Evolutionary conservation across 2,329 filamentous ascomycete genomes (phyloP).

Genomic region (Colletotrichum plurivorum): DNA sequence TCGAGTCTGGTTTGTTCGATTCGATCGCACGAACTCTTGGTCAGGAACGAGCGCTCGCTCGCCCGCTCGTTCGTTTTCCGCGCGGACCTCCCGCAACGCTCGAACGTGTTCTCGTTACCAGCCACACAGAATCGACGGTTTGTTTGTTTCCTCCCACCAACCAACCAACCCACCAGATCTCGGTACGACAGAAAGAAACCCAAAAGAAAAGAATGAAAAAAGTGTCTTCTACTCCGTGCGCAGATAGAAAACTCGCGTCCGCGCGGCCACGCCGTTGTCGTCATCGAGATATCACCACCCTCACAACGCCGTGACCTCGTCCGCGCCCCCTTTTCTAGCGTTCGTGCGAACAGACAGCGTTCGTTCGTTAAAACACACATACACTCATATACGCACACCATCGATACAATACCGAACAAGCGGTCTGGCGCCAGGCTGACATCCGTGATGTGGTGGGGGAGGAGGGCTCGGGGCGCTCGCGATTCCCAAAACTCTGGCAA

Average conservation of each 20-base stretch:
- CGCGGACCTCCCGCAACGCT: background rate
- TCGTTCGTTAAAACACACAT: background rate
- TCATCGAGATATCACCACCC: background rate
- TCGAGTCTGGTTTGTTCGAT: too few species aligned
- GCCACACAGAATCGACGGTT: slow-evolving; percentile 3
- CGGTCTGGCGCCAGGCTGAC: too few species aligned
- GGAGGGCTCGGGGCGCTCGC: too few species aligned
- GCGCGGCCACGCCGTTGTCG: slow-evolving; percentile 3
- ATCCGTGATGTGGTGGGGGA: too few species aligned
- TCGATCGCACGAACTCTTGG: slow-evolving; percentile 13
- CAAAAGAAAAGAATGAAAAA: background rate
- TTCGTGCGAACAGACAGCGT: slow-evolving; percentile 11
- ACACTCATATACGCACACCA: background rate
- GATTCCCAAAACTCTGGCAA: too few species aligned
- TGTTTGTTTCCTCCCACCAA: background rate
- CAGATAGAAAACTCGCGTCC: background rate
- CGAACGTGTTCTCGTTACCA: slow-evolving; percentile 4
- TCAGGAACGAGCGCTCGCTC: slow-evolving; percentile 13
- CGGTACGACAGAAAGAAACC: background rate
- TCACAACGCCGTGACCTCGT: background rate
- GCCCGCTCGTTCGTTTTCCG: background rate
- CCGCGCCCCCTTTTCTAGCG: slow-evolving; percentile 2
- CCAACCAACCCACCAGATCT: background rate
- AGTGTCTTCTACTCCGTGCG: background rate
- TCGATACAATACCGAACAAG: too few species aligned